A percentile compares a stretch with the other conserved stretches of the same genome.
phyloP scores from a whole-genome alignment of 2,329 filamentous ascomycete species.

The Bipolaris victoriae region DNA sequence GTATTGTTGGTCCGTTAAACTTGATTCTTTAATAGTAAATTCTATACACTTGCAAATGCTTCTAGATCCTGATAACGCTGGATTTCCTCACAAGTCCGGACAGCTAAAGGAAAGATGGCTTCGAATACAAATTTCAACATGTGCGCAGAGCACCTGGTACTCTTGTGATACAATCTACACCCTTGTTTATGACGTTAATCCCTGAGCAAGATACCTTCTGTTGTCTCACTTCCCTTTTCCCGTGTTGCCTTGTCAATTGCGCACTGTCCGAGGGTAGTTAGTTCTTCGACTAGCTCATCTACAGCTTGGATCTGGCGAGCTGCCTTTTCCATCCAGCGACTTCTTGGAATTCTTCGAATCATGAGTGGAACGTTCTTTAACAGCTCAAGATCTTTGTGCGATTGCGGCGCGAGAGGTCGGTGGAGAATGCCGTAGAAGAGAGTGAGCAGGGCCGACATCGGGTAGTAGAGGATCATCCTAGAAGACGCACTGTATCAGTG shows the following conservation, averaged over 20 bases:
- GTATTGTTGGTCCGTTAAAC: not conserved
- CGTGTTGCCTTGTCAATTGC: not conserved
- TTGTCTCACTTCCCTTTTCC: not conserved
- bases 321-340: not conserved
- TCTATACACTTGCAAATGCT: not conserved
- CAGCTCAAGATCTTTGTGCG: not conserved
- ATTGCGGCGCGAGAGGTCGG: not conserved
- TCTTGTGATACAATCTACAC: not conserved
- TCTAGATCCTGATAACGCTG: not conserved
- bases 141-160: not conserved
- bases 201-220: not conserved
- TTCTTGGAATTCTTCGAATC: conserved; percentile 1
- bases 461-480: conserved; percentile 1
- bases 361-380: not conserved
- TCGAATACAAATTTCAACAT: not conserved
- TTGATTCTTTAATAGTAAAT: not conserved
- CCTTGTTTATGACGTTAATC: not conserved
- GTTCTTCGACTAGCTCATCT: not conserved
- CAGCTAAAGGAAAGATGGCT: not conserved
- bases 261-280: not conserved
- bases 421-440: not conserved
- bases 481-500: not conserved
- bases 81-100: not conserved
- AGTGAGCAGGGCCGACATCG: conserved; percentile 1
- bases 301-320: not conserved